Conservation (phyloP, 139 green algal species). For the Coccomyxa sp. region DNA sequence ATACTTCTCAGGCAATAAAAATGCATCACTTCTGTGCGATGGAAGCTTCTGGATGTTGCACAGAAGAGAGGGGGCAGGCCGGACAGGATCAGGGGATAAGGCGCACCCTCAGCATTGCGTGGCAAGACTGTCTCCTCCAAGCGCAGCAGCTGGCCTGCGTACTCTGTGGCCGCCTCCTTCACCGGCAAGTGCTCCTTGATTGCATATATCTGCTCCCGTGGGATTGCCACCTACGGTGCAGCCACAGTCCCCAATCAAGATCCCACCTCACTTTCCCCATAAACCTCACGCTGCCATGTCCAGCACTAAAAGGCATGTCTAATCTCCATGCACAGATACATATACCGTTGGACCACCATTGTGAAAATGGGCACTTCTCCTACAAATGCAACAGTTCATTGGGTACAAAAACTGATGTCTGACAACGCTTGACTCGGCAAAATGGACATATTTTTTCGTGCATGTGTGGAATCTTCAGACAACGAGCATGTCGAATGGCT, state of each 20-base stretch:
- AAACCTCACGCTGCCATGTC: neutral
- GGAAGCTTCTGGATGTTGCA: too few species aligned
- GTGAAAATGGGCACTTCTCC: too few species aligned
- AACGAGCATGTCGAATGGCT: too few species aligned
- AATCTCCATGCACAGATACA: neutral
- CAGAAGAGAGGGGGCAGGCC: too few species aligned
- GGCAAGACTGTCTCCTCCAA: slow-evolving; percentile 10
- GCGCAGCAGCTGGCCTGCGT: slow-evolving; percentile 34
- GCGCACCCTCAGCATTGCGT: slow-evolving; percentile 15
- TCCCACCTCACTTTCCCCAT: neutral
- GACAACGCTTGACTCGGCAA: too few species aligned
- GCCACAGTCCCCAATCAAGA: neutral
- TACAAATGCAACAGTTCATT: too few species aligned
- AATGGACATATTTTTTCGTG: too few species aligned
- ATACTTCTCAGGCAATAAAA: too few species aligned
- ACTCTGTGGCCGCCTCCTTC: slow-evolving; percentile 41
- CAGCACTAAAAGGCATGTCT: neutral
- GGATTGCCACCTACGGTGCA: slow-evolving; percentile 34
- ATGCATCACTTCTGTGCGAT: too few species aligned
- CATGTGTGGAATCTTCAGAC: too few species aligned
- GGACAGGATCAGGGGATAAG: too few species aligned
- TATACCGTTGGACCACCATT: neutral
- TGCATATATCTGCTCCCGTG: slow-evolving; percentile 38
- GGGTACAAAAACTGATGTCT: too few species aligned
- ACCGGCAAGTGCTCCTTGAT: slow-evolving; percentile 48